Evolutionary conservation across 306 rosid species (phyloP), one percentile per base, ranked within the genome.

Genomic region (Crotalaria pallida): DNA sequence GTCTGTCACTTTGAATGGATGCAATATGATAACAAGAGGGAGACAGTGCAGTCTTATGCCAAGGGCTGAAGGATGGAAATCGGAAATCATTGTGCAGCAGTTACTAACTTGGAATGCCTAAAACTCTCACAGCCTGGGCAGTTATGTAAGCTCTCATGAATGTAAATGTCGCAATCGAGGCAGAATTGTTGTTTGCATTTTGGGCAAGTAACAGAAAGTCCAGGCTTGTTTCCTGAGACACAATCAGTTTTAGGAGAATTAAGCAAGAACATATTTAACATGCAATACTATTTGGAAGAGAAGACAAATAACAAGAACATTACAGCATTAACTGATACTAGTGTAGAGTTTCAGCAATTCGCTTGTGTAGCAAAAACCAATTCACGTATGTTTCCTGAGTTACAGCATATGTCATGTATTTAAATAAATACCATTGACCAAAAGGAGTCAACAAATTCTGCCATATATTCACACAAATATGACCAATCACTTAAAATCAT

Each of bases 41-140:
- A 73, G 65, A 45, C 58, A 44, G 57, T 17, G 29, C 38, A 55
- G 53, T 66, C 56, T 63, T n/a, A 55, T 12, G 44, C 52, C 67
- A 19, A 58, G 4, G 27, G 56, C 45, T 27, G 53, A 63, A 66
- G 57, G 27, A 34, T 31, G 29, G 60, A 47, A 67, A 75, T 31
- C 29, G 60, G 52, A 67, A 75, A 74, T 82, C 86, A 79, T 61
- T 69, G 73, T 50, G 77, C 70, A 17, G 77, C 29, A 61, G 73
- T 59, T 16, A 74, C 78, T 43, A 76, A 67, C 84, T 80, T 84
- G 4, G 86, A 84, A 76, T 80, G 94, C 76, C 89, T 86, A 68
- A 74, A 84, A 55, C 95, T 88, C 84, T 94, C 94, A 50, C 98
- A 90, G 72, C 98, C 97, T 29, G 98, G 98, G 86, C 98, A 90